Percentiles rank a stretch among this genome's conserved stretches.
phyloP scores from a whole-genome alignment of 1,284 basidiomycete species.

The Fomitopsis schrenkii region DNA sequence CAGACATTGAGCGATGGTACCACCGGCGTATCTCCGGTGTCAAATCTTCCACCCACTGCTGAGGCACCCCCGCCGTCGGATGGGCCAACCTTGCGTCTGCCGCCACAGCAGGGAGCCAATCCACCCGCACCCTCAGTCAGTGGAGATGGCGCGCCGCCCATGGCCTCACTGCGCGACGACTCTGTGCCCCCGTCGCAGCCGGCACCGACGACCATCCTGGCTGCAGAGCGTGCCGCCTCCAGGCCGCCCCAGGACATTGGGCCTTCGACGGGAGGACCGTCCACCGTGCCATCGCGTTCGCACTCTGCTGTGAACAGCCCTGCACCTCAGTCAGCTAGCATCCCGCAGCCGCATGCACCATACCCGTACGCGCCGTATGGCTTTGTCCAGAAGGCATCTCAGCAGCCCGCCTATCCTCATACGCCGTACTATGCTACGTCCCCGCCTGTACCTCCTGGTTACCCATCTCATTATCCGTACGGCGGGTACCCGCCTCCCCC shows the following conservation, averaged over 20 bases:
- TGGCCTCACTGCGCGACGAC: conserved; percentile 18
- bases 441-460: conserved; percentile 15
- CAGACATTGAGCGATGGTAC: conserved; percentile 40
- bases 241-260: background rate
- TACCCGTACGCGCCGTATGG: conserved; percentile 28
- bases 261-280: background rate
- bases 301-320: conserved; percentile 3
- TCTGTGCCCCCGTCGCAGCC: background rate
- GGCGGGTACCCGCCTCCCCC: conserved; percentile 40
- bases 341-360: conserved; percentile 17
- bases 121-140: conserved; percentile 13
- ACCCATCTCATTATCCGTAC: conserved; percentile 23
- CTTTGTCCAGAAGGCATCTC: conserved; percentile 18
- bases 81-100: conserved; percentile 3
- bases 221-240: background rate
- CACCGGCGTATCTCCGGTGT: conserved; percentile 10
- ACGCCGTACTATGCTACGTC: conserved; percentile 45
- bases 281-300: background rate
- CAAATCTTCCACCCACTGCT: background rate
- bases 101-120: conserved; percentile 21
- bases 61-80: background rate
- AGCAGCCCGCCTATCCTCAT: conserved; percentile 53
- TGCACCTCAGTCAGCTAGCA: conserved; percentile 19
- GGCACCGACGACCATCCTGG: background rate
- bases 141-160: conserved; percentile 17